Conservation (phyloP, 208 protist species). For the Leishmania major region DNA sequence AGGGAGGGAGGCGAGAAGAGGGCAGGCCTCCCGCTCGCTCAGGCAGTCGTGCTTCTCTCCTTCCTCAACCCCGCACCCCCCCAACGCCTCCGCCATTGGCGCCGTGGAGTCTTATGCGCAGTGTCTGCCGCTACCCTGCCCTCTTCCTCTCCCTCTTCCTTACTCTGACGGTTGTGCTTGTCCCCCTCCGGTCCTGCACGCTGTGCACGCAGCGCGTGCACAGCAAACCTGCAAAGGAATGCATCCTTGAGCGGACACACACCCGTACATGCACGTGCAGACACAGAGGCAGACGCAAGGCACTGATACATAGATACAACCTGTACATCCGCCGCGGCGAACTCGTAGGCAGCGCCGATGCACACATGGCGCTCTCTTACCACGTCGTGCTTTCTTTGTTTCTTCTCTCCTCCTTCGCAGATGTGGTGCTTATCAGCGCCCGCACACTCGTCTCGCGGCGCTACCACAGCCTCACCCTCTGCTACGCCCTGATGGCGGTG, state of each 20-base stretch:
- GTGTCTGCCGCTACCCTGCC: background rate
- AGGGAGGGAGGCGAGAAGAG: background rate
- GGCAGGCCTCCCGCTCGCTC: background rate
- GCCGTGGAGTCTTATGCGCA: background rate
- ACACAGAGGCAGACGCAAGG: background rate
- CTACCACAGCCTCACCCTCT: slow-evolving; percentile 15
- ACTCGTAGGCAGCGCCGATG: background rate
- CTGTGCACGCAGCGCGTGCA: background rate
- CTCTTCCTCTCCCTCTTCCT: background rate
- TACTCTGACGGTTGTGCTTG: background rate
- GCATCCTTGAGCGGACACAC: background rate
- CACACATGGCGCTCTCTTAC: slow-evolving; percentile 19
- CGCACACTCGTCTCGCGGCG: slow-evolving; percentile 30
- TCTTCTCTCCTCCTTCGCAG: slow-evolving; percentile 29
- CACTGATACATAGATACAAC: background rate
- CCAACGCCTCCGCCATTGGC: background rate
- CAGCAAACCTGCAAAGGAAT: background rate
- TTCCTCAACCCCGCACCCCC: background rate
- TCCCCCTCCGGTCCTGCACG: background rate
- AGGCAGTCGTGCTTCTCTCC: background rate
- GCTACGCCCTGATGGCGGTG: slow-evolving; percentile 41
- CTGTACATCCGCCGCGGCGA: background rate
- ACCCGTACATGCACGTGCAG: background rate
- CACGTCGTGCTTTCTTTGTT: slow-evolving; percentile 20
- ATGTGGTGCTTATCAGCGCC: slow-evolving; percentile 45